A percentile compares a stretch with the other conserved stretches of the same genome.
Evolutionary conservation across 2,329 filamentous ascomycete species (phyloP).

Genomic region (Colletotrichum camelliae): DNA sequence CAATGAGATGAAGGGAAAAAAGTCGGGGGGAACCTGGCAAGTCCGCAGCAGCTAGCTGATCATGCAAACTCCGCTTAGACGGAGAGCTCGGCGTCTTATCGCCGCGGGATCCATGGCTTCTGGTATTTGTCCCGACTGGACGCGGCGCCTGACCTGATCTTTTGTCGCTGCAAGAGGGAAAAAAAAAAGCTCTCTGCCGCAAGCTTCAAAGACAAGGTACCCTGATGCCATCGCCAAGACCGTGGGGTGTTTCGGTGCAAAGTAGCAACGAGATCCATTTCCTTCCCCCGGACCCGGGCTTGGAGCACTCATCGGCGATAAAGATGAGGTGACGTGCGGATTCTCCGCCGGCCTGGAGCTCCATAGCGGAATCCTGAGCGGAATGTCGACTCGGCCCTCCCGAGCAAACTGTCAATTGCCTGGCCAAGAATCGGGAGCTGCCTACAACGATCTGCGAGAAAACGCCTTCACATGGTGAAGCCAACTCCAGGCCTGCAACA

Average conservation of each 20-base stretch:
- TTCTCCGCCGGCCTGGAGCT: neutral
- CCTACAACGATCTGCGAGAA: neutral
- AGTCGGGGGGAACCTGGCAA: neutral
- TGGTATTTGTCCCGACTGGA: neutral
- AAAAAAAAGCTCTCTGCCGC: neutral
- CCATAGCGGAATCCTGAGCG: constrained; percentile 1
- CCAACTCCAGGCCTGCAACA: neutral
- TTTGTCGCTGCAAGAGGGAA: neutral
- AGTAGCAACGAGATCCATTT: neutral
- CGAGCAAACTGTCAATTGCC: neutral
- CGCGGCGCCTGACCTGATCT: neutral
- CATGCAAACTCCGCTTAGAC: neutral
- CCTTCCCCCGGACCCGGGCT: neutral
- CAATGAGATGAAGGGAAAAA: neutral
- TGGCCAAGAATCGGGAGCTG: neutral
- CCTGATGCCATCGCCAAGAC: neutral
- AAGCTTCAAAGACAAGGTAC: neutral
- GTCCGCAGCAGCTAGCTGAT: neutral
- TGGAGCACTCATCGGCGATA: neutral
- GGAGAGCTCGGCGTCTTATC: neutral
- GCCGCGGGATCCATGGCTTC: neutral
- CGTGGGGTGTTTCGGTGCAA: neutral
- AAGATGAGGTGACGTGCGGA: neutral
- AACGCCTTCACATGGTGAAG: neutral
- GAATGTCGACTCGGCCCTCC: neutral